These are phyloP conservation scores for Trametes pubescens DNA, from an alignment of 1,284 basidiomycete species.

Conservation along the genomic window DNA sequence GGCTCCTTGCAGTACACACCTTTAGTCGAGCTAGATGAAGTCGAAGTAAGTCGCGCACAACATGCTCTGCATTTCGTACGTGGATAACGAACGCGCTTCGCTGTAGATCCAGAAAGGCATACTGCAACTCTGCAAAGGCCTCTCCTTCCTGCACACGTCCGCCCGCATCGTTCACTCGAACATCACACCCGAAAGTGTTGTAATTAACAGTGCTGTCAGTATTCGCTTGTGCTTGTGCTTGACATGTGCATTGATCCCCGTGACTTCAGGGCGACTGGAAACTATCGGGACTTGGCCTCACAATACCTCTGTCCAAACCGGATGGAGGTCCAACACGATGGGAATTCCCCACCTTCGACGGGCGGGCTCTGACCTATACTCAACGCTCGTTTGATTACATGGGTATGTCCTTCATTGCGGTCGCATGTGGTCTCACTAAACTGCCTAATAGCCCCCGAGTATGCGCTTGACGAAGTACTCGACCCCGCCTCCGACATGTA, in stretches of 20 bases:
- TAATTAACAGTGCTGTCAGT: slow-evolving; percentile 88
- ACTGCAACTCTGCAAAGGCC: slow-evolving; percentile 91
- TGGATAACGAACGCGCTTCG: not conserved
- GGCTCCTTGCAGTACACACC: slow-evolving; percentile 62
- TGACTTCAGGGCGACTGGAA: slow-evolving; percentile 95
- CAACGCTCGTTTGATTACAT: slow-evolving; percentile 97
- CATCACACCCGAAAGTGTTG: slow-evolving; percentile 83
- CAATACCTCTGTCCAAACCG: slow-evolving; percentile 77
- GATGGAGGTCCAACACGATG: slow-evolving; percentile 83
- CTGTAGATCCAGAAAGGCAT: slow-evolving; percentile 95
- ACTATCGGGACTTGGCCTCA: slow-evolving; percentile 89
- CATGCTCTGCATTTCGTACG: no score
- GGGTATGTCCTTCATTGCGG: slow-evolving; percentile 58
- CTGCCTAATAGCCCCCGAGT: slow-evolving; percentile 84
- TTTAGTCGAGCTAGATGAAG: slow-evolving; percentile 84
- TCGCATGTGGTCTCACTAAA: not conserved
- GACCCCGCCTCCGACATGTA: slow-evolving; percentile 94
- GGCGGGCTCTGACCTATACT: slow-evolving; percentile 79
- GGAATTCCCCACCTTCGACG: slow-evolving; percentile 91
- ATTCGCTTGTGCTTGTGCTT: no score
- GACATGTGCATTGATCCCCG: not conserved
- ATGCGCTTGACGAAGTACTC: slow-evolving; percentile 89
- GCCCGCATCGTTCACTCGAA: slow-evolving; percentile 95
- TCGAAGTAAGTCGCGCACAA: slow-evolving; percentile 72
- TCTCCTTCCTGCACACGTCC: slow-evolving; percentile 92